Evolutionary conservation across 225 moss, liverwort and hornwort species (phyloP), one percentile per base, ranked within the genome.

Genomic region (Polytrichum commune): DNA sequence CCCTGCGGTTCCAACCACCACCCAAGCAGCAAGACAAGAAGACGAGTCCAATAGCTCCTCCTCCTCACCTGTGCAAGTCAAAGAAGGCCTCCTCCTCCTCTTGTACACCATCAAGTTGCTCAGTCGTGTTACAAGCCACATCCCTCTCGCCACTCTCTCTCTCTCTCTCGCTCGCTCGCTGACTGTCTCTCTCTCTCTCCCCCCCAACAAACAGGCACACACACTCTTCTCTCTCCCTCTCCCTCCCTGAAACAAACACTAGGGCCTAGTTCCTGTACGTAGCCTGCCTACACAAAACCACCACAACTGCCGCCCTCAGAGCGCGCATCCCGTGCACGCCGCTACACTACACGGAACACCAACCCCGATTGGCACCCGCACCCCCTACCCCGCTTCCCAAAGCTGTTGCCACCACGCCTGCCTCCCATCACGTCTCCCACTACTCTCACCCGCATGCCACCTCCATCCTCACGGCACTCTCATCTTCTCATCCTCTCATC

Each of bases 31-130:
- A 29, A 26, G 9, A 54, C 30, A 27, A 26, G 60, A 73, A 33
- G 63, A 62, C 57, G 46, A 16, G 46, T 46, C 46, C 46, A 46
- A 13, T 46, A 46, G 46, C 46, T 16, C 46, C 10, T 46, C 3
- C 46, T 74, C 79, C 83, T 81, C 76, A 87, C 87, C 87, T 81
- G 83, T 74, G 72, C 66, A 72, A 74, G 79, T 81, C 78, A 81
- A 81, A 67, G 79, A 79, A 84, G 87, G 81, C 87, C 87, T 87
- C 81, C 83, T 87, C 75, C 83, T 84, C 81, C 87, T 83, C 81
- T 84, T 84, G 81, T 79, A 82, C 74, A 87, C 83, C 87, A 87
- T 87, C 87, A 84, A 87, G 83, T 81, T 87, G 74, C 65, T 83
- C 78, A 84, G 70, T 78, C 76, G 74, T 83, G 69, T 73, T 46